phyloP scores from a whole-genome alignment of 2,329 filamentous ascomycete species.

The Trichocomaceae sp. region DNA sequence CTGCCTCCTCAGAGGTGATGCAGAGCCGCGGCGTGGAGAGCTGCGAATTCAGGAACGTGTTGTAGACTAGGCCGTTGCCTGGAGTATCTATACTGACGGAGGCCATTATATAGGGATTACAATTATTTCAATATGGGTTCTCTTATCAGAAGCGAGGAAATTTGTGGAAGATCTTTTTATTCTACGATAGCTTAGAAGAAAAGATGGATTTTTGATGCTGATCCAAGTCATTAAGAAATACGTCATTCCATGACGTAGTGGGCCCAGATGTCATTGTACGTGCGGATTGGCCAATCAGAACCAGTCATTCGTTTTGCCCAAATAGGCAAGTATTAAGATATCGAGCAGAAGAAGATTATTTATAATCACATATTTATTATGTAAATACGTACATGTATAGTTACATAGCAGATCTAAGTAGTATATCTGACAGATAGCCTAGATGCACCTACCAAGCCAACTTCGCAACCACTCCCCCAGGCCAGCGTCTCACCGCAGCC shows the following conservation, averaged over 20 bases:
- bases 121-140: not conserved
- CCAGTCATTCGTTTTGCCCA: not conserved
- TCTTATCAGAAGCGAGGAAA: not conserved
- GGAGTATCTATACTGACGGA: constrained; percentile 29
- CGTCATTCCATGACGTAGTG: not conserved
- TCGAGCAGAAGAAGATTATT: not conserved
- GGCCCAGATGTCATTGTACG: not conserved
- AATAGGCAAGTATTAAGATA: too few relatives aligned
- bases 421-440: too few relatives aligned
- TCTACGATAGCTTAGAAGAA: not conserved
- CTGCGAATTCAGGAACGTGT: constrained; percentile 22
- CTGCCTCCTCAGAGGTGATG: constrained; percentile 28
- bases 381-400: not conserved
- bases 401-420: too few relatives aligned
- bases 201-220: not conserved
- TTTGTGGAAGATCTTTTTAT: not conserved
- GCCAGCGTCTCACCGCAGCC: constrained; percentile 54
- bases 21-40: constrained; percentile 26
- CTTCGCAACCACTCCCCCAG: constrained; percentile 50
- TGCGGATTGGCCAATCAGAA: not conserved
- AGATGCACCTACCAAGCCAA: constrained; percentile 54
- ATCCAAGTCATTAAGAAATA: not conserved
- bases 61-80: constrained; percentile 29
- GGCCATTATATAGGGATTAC: constrained; percentile 23
- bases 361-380: not conserved